These are phyloP conservation scores for Carpinus viminea DNA, from an alignment of 306 rosid genomes.

Conservation along the genomic window DNA sequence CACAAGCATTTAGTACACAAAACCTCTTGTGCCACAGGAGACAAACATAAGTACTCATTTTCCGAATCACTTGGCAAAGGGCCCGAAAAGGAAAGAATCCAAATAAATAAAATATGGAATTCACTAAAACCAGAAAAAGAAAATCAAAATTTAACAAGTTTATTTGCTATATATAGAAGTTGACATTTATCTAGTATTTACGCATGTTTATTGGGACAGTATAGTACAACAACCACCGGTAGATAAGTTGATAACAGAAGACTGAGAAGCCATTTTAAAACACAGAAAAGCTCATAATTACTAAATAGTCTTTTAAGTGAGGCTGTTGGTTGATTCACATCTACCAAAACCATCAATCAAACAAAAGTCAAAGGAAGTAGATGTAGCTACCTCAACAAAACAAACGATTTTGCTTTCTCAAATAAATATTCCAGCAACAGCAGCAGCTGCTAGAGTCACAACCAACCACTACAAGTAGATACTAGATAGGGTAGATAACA, in stretches of 20 bases:
- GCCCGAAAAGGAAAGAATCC: no score
- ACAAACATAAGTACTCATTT: no score
- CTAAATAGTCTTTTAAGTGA: not conserved
- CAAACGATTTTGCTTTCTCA: conserved; percentile 22
- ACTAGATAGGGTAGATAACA: not conserved
- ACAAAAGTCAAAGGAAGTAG: conserved; percentile 38
- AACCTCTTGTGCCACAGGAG: no score
- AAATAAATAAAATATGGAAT: not conserved
- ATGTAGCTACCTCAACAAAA: conserved; percentile 58
- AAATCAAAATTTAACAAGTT: not conserved
- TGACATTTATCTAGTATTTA: not conserved
- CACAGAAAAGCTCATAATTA: not conserved
- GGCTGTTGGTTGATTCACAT: conserved; percentile 29
- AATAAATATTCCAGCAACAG: conserved; percentile 6
- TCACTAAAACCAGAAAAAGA: not conserved
- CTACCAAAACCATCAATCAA: conserved; percentile 44
- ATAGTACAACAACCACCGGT: not conserved
- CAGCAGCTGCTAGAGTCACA: not conserved
- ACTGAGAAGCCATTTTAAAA: not conserved
- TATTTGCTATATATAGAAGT: not conserved
- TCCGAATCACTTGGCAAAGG: not conserved
- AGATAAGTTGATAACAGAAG: conserved; percentile 24
- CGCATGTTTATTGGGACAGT: not conserved
- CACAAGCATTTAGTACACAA: no score
- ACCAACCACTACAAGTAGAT: conserved; percentile 15